Base-by-base conservation (phyloP, 805 yeast genomes). In the Metschnikowia bowlesiae region DNA sequence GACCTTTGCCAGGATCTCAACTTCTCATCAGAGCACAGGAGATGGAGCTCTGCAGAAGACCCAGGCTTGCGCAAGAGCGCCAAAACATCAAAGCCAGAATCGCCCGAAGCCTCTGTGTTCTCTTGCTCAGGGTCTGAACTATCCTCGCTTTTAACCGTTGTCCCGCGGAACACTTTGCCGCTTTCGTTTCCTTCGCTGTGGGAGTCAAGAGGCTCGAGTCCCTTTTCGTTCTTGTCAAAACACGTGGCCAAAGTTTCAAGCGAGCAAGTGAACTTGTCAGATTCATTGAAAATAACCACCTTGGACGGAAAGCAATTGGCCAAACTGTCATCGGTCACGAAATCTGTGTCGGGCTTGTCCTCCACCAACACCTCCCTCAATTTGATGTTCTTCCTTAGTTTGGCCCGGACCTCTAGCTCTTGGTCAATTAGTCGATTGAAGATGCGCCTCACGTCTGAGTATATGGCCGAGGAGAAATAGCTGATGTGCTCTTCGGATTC, bases 271-370 rank as follows among this genome's bases (percentile, higher is more conserved):
- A 44, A 44, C 57, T 70, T 66, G 16, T 66, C 64, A 4, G 67
- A 48, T 3, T 63, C 63, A 1, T 46, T 18, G 29, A 69, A 63
- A 2, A 80, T 47, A 0, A 82, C 71, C 33, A 82, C 59, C 51
- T 76, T 80, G 0, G 87, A 76, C 1, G 88, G 86, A 41, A 75
- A 83, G 1, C 80, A 69, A 37, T 74, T 72, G 14, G 56, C 61
- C 42, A 84, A 65, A 39, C 77, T 76, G 28, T 77, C 77, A 63
- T 85, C 90, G 1, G 87, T 71, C 6, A 81, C 67, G 49, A 61
- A 67, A 53, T 79, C 83, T 36, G 57, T 48, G 11, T 60, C 69
- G 7, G 48, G 35, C 33, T 64, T 63, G 36, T 70, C 76, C 33
- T 71, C 76, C 11, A 66, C 40, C 4, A 57, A 51, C 2, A 70